Conservation (phyloP, 257 asterid genomes). For the Scutellaria galericulata region DNA sequence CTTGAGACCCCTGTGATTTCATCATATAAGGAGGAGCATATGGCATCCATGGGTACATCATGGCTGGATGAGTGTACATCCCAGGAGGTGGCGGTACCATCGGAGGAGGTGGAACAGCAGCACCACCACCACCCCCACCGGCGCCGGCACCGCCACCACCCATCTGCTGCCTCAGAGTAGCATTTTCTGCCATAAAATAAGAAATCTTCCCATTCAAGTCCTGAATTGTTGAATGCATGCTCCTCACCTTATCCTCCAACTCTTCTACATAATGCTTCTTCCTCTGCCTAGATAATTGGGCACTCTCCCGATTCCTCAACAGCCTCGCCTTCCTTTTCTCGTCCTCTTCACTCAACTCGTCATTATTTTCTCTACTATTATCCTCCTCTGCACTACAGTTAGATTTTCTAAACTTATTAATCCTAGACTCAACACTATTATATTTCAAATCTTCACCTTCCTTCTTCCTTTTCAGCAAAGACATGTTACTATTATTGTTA, state of each 20-base stretch:
- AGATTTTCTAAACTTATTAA: slow-evolving; percentile 59
- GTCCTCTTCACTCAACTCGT: slow-evolving; percentile 62
- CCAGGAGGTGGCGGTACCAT: slow-evolving; percentile 71
- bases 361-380: slow-evolving; percentile 37
- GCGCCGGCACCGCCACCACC: slow-evolving; percentile 52
- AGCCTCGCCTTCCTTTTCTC: slow-evolving; percentile 85
- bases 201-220: slow-evolving; percentile 82
- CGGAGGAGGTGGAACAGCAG: slow-evolving; percentile 49
- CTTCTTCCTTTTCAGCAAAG: slow-evolving; percentile 71
- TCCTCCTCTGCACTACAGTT: slow-evolving; percentile 36
- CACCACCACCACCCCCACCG: not conserved
- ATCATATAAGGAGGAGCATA: slow-evolving; percentile 79
- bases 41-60: slow-evolving; percentile 97
- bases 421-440: slow-evolving; percentile 44
- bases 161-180: slow-evolving; percentile 73
- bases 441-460: slow-evolving; percentile 49
- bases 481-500: slow-evolving; percentile 34
- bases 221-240: slow-evolving; percentile 90
- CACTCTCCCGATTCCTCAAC: slow-evolving; percentile 98
- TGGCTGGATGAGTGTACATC: slow-evolving; percentile 71
- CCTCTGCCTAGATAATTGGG: slow-evolving; percentile 92
- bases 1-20: slow-evolving; percentile 95
- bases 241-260: slow-evolving; percentile 89
- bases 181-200: slow-evolving; percentile 81
- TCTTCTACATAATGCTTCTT: slow-evolving; percentile 95